A percentile compares a stretch with the other conserved stretches of the same genome.
phyloP scores from a whole-genome alignment of 768 basidiomycete species.

The Auricularia heimuer region DNA sequence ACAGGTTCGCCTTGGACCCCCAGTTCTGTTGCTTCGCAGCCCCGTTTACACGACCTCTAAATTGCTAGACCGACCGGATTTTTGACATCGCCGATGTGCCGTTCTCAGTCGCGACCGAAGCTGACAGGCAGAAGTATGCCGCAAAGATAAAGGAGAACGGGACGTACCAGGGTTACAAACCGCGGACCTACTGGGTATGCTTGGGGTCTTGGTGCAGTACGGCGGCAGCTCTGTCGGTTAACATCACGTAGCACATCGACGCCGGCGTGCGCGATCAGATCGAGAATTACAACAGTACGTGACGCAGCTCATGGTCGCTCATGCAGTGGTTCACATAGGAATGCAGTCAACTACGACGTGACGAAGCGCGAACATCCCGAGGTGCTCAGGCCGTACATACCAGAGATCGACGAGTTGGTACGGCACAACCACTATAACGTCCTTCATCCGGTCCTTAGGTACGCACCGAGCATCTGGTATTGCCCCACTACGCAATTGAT shows the following conservation, averaged over 20 bases:
- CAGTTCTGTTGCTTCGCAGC: no score
- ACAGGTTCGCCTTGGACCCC: conserved; percentile 21
- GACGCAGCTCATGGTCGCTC: background rate
- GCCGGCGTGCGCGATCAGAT: conserved; percentile 54
- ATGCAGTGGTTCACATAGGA: background rate
- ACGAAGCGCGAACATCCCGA: conserved; percentile 40
- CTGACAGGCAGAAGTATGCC: conserved; percentile 33
- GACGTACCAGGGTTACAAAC: conserved; percentile 48
- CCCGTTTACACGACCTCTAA: no score
- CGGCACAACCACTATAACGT: conserved; percentile 43
- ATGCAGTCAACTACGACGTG: conserved; percentile 41
- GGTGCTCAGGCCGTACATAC: conserved; percentile 38
- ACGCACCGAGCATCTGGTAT: background rate
- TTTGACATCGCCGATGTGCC: conserved; percentile 40
- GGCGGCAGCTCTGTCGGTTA: background rate
- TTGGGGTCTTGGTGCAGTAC: background rate
- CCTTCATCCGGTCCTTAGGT: conserved; percentile 40
- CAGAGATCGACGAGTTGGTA: conserved; percentile 42
- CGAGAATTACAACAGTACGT: conserved; percentile 53
- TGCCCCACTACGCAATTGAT: background rate
- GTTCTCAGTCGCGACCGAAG: conserved; percentile 29
- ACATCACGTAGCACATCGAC: conserved; percentile 41
- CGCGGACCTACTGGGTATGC: conserved; percentile 43
- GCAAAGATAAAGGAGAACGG: conserved; percentile 35
- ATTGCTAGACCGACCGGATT: conserved; percentile 29